Base-by-base conservation (phyloP, 768 basidiomycete genomes). In the Russula sp. region DNA sequence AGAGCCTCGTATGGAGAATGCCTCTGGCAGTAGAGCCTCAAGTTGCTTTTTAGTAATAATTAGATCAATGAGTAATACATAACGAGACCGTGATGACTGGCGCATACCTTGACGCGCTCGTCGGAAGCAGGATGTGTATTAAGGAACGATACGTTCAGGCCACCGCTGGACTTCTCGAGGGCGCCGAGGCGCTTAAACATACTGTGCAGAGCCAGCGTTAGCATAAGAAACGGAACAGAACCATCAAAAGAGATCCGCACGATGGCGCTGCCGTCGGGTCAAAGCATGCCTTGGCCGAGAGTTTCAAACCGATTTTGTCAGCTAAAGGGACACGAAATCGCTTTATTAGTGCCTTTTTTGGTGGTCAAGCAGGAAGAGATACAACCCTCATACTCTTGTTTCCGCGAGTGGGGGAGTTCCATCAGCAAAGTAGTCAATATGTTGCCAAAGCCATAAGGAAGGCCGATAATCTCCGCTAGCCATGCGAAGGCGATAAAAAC, bases 241-340 rank as follows among this genome's bases (percentile, higher is more conserved):
- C 24, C 24, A n/a, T 28, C 14, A 42, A 57, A 30, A 20, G n/a
- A 32, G 55, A 20, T 36, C 52, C 83, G 69, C 70, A 94, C 92
- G 81, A 79, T 14, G 89, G 84, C 3, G 91, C 83, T 24, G 87
- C 89, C 20, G 74, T 76, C 0, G 95, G 94, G 71, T 98, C 83
- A 72, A 85, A 98, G 75, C 95, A 98, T 0, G 94, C 95, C 68
- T 80, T 82, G 56, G 92, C 81, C 77, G 89, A 88, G 30, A 98
- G 79, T 7, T 81, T 80, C 52, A 98, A 74, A 9, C 96, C 95
- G 57, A 98, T 88, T 32, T 84, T 80, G 72, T 98, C 95, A 42
- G 95, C 95, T 92, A 67, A 22, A 49, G 18, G 38, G 53, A 18
- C 13, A 18, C 36, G 42, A 52, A 9, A 13, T 30, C 18, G 13